These are phyloP conservation scores for Herpotrichia juniperi DNA, from an alignment of 2,329 filamentous ascomycete genomes.

Conservation along the genomic window DNA sequence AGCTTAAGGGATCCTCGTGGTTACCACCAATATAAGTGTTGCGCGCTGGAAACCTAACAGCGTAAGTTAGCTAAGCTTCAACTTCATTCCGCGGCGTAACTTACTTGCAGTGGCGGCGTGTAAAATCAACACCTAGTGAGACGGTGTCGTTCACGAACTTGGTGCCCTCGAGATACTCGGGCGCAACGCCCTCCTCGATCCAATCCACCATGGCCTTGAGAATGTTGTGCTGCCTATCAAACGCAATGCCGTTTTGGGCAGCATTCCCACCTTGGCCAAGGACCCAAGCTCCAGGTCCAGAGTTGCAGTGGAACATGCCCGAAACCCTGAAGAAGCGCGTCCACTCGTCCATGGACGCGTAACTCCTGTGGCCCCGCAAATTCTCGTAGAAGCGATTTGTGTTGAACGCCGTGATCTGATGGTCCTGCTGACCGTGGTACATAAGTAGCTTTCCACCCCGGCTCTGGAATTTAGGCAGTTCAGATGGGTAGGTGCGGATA, in stretches of 20 bases:
- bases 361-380: constrained; percentile 48
- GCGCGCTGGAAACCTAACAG: too few species aligned
- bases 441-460: constrained; percentile 52
- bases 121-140: constrained; percentile 33
- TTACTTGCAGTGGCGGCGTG: constrained; percentile 46
- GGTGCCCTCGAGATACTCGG: constrained; percentile 45
- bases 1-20: too few species aligned
- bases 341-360: constrained; percentile 48
- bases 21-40: too few species aligned
- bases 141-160: constrained; percentile 36
- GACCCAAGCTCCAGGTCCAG: constrained; percentile 53
- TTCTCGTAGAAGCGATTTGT: constrained; percentile 57
- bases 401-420: constrained; percentile 52
- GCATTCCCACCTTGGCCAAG: constrained; percentile 33
- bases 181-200: constrained; percentile 52
- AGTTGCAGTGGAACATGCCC: constrained; percentile 59
- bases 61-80: too few species aligned
- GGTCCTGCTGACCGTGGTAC: constrained; percentile 54
- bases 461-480: constrained; percentile 35
- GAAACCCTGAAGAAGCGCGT: constrained; percentile 59
- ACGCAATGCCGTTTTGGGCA: constrained; percentile 37
- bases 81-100: too few species aligned
- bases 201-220: constrained; percentile 55
- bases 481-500: constrained; percentile 44
- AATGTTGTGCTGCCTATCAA: constrained; percentile 55